phyloP scores from a whole-genome alignment of 306 rosid species.

The Pueraria montana region DNA sequence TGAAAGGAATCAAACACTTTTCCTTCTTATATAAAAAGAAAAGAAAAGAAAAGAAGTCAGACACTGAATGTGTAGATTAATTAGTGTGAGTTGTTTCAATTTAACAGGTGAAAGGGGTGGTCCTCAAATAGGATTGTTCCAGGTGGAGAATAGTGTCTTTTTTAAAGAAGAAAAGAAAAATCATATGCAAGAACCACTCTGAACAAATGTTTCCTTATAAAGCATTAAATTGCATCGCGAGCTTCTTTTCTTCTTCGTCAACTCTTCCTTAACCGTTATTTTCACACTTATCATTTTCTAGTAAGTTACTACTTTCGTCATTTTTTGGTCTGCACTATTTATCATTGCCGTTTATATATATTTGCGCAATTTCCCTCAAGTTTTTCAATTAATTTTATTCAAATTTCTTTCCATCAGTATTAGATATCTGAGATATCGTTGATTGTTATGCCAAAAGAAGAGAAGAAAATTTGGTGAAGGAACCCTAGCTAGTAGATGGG shows the following conservation, averaged over 20 bases:
- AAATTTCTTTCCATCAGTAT: not conserved
- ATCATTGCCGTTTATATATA: too few relatives aligned
- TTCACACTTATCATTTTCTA: not conserved
- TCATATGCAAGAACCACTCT: too few relatives aligned
- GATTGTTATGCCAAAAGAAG: not conserved
- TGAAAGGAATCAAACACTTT: too few relatives aligned
- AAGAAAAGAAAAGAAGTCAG: too few relatives aligned
- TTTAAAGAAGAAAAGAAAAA: too few relatives aligned
- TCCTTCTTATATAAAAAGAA: too few relatives aligned
- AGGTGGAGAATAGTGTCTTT: too few relatives aligned
- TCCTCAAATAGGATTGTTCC: too few relatives aligned
- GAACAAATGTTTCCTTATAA: not conserved
- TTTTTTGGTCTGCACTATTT: not conserved
- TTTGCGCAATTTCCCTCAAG: not conserved
- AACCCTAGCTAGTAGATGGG: slow-evolving; percentile 52
- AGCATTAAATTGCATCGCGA: not conserved
- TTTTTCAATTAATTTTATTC: not conserved
- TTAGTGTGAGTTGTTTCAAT: too few relatives aligned
- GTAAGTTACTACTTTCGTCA: slow-evolving; percentile 9
- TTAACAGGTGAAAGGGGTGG: too few relatives aligned
- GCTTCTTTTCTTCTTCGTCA: not conserved
- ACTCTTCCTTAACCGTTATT: not conserved
- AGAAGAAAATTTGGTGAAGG: not conserved
- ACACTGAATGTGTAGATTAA: too few relatives aligned
- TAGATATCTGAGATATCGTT: not conserved